Evolutionary conservation across 345 rosid species (phyloP), one percentile per base, ranked within the genome.

Genomic region (Mercurialis annua): DNA sequence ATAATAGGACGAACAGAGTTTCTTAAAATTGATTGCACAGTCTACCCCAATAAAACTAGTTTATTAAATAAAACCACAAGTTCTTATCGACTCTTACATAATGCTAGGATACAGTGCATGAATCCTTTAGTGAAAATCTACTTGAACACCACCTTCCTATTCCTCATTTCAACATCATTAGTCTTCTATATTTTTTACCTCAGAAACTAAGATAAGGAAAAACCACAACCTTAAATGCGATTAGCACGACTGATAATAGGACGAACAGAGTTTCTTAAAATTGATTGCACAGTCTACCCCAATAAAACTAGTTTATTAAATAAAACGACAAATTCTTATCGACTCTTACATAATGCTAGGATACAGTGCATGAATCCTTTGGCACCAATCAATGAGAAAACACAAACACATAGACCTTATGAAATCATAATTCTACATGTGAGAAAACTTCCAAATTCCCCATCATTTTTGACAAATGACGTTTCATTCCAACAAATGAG

Each of bases 171-270:
- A 42, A 43, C 15, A 38, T 27, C 36, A 36, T 8, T 30, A 33
- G 4, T 11, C 26, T 17, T 21, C 4, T 59, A 10, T 10, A 18
- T n/a, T 38, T n/a, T 40, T 30, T 40, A 40, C 15, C 64, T 44
- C 64, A 21, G n/a, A n/a, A 50, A 38, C 48, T 59, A 59, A 59
- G 23, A 59, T 59, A 47, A 59, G 12, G 64, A 38, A 18, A 14
- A n/a, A n/a, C 21, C 21, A 31, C 40, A 11, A 36, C 62, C 46
- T 59, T 36, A 59, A 59, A 14, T 10, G 24, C 44, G 11, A 40
- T 14, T 40, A 8, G 6, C 46, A 36, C 16, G 23, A 42, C 46
- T 31, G 46, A 2, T 20, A 9, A 56, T 56, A 21, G 43, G n/a
- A 34, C 38, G 29, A 23, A 36, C 18, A 36, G 2, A 42, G 16